Conservation (phyloP, 1,139 yeast species). For the Hansenula anomala region DNA sequence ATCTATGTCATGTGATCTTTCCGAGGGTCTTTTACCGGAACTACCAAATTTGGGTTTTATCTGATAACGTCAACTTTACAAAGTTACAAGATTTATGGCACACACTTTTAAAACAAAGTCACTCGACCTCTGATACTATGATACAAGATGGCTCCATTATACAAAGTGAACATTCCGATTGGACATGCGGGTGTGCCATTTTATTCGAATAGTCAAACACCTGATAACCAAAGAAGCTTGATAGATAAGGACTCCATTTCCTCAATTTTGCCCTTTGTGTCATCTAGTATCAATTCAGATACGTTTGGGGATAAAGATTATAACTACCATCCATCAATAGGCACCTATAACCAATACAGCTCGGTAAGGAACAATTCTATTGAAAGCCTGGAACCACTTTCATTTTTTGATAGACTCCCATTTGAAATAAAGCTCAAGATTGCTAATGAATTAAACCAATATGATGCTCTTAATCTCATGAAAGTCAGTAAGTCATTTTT, state of each 20-base stretch:
- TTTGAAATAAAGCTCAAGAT: slow-evolving; percentile 33
- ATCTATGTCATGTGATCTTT: neutral
- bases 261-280: slow-evolving; percentile 16
- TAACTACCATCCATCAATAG: no score
- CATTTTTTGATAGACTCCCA: slow-evolving; percentile 25
- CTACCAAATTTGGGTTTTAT: neutral
- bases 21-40: neutral
- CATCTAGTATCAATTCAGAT: slow-evolving; percentile 5
- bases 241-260: slow-evolving; percentile 6
- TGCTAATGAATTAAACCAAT: slow-evolving; percentile 35
- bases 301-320: neutral
- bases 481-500: slow-evolving; percentile 30
- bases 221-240: neutral
- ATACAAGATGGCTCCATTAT: neutral
- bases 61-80: neutral
- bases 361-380: no score
- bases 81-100: neutral
- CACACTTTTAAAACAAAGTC: neutral
- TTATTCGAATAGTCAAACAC: no score
- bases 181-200: slow-evolving; percentile 7
- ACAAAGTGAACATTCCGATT: slow-evolving; percentile 7
- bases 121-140: neutral
- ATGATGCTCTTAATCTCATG: slow-evolving; percentile 35
- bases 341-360: no score
- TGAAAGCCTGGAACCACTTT: no score